Evolutionary conservation across 2,329 filamentous ascomycete species (phyloP).

Genomic region (Fusarium kyushuense): DNA sequence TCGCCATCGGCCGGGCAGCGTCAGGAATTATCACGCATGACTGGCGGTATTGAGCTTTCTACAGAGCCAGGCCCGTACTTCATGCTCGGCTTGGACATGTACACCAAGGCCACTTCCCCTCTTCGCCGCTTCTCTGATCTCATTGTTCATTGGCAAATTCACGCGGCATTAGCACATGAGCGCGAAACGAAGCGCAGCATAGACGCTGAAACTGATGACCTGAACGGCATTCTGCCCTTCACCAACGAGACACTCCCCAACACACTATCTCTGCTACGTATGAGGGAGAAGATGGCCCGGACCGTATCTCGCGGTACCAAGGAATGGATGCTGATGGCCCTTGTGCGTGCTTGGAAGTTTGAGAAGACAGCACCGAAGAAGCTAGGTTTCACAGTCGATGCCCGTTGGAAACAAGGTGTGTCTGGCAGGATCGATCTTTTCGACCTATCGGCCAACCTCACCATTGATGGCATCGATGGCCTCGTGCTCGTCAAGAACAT

Average conservation of each 20-base stretch:
- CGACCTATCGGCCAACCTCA: slow-evolving; percentile 58
- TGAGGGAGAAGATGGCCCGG: slow-evolving; percentile 65
- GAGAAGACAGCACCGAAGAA: slow-evolving; percentile 61
- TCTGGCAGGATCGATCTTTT: slow-evolving; percentile 65
- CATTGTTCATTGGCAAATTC: slow-evolving; percentile 75
- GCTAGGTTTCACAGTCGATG: slow-evolving; percentile 62
- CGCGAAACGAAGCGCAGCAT: slow-evolving; percentile 50
- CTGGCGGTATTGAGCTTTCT: slow-evolving; percentile 65
- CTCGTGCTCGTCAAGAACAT: slow-evolving; percentile 58
- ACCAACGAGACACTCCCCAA: slow-evolving; percentile 55
- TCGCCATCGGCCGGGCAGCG: slow-evolving; percentile 51
- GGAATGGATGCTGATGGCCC: slow-evolving; percentile 70
- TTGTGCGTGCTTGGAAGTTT: slow-evolving; percentile 70
- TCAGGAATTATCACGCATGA: slow-evolving; percentile 48
- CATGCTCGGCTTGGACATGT: slow-evolving; percentile 69
- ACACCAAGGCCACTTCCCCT: slow-evolving; percentile 73
- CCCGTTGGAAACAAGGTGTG: slow-evolving; percentile 52
- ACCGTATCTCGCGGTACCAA: slow-evolving; percentile 58
- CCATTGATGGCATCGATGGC: slow-evolving; percentile 54
- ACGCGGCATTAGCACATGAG: slow-evolving; percentile 66
- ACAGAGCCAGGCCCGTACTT: slow-evolving; percentile 67
- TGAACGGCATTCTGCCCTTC: slow-evolving; percentile 61
- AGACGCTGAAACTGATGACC: slow-evolving; percentile 45
- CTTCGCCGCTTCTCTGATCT: slow-evolving; percentile 74
- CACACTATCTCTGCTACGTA: slow-evolving; percentile 63